A percentile compares a stretch with the other conserved stretches of the same genome.
These are phyloP conservation scores for Candida palmyrensis DNA, from an alignment of 805 yeast genomes.

Conservation along the genomic window DNA sequence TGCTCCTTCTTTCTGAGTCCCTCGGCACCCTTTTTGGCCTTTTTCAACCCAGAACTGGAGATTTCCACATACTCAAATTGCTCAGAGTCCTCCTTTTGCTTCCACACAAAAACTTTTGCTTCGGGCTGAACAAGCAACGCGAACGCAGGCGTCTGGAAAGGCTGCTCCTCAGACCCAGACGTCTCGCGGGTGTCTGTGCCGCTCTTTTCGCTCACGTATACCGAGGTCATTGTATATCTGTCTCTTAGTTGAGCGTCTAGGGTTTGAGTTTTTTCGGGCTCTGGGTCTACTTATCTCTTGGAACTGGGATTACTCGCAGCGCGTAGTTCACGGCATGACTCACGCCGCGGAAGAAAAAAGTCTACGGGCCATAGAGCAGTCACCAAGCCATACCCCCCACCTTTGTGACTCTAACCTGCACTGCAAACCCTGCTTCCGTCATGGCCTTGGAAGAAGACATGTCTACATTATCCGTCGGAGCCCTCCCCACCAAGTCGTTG, in stretches of 20 bases:
- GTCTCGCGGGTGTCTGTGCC: constrained; percentile 61
- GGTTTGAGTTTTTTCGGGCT: too few species aligned
- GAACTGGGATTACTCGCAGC: too few species aligned
- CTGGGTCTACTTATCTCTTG: too few species aligned
- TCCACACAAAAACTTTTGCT: constrained; percentile 56
- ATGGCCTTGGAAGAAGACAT: constrained; percentile 70
- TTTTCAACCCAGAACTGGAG: constrained; percentile 86
- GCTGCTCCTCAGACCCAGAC: constrained; percentile 62
- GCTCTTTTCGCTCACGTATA: constrained; percentile 68
- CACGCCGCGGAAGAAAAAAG: too few species aligned
- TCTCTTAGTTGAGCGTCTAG: too few species aligned
- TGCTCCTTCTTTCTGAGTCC: constrained; percentile 80
- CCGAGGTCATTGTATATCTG: too few species aligned
- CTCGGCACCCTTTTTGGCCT: constrained; percentile 94
- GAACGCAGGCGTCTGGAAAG: constrained; percentile 79
- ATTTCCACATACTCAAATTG: constrained; percentile 66
- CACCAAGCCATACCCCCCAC: neutral
- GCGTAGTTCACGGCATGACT: too few species aligned
- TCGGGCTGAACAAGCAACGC: constrained; percentile 57
- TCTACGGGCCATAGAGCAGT: too few species aligned
- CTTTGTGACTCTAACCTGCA: neutral
- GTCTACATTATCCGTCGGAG: constrained; percentile 59
- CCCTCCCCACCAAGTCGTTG: constrained; percentile 61
- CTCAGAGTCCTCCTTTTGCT: constrained; percentile 48
- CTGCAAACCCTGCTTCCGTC: constrained; percentile 3